Percentiles rank a stretch among this genome's conserved stretches.
Evolutionary conservation across 805 yeast genomes (phyloP).

Genomic region (Candida ficus): DNA sequence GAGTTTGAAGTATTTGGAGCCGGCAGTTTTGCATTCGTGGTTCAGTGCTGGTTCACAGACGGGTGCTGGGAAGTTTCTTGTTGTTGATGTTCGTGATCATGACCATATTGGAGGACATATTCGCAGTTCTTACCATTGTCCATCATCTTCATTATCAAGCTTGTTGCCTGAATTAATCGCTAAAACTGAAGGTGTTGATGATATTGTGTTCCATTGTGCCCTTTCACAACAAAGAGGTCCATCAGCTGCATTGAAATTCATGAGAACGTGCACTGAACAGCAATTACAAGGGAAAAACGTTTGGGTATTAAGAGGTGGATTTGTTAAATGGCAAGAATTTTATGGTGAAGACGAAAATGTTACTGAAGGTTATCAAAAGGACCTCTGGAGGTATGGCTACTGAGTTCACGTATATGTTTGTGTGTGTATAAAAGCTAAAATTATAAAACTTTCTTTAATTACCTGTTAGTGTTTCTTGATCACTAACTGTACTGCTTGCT

Average conservation of each 20-base stretch:
- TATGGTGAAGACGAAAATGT: slow-evolving; percentile 64
- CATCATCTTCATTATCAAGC: slow-evolving; percentile 40
- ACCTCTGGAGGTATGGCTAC: slow-evolving; percentile 33
- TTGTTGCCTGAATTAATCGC: slow-evolving; percentile 26
- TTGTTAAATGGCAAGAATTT: slow-evolving; percentile 70
- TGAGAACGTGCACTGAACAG: slow-evolving; percentile 26
- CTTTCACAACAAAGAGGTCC: slow-evolving; percentile 93
- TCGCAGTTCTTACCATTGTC: slow-evolving; percentile 47
- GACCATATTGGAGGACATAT: slow-evolving; percentile 80
- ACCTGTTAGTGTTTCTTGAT: not conserved
- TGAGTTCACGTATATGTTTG: too few species aligned
- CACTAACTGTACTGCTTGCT: not conserved
- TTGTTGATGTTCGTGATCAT: slow-evolving; percentile 82
- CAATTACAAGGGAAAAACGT: slow-evolving; percentile 39
- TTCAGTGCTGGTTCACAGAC: slow-evolving; percentile 33
- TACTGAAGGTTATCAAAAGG: slow-evolving; percentile 56
- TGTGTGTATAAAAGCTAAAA: too few species aligned
- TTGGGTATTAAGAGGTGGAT: slow-evolving; percentile 80
- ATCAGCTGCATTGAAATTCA: slow-evolving; percentile 62
- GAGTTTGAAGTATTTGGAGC: slow-evolving; percentile 42
- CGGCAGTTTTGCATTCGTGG: slow-evolving; percentile 43
- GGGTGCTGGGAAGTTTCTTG: slow-evolving; percentile 38
- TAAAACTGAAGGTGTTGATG: slow-evolving; percentile 27
- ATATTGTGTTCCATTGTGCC: slow-evolving; percentile 86
- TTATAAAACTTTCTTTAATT: too few species aligned